Evolutionary conservation across 2,329 filamentous ascomycete genomes (phyloP), one percentile per base, ranked within the genome.

Genomic region (Diatrype stigma): DNA sequence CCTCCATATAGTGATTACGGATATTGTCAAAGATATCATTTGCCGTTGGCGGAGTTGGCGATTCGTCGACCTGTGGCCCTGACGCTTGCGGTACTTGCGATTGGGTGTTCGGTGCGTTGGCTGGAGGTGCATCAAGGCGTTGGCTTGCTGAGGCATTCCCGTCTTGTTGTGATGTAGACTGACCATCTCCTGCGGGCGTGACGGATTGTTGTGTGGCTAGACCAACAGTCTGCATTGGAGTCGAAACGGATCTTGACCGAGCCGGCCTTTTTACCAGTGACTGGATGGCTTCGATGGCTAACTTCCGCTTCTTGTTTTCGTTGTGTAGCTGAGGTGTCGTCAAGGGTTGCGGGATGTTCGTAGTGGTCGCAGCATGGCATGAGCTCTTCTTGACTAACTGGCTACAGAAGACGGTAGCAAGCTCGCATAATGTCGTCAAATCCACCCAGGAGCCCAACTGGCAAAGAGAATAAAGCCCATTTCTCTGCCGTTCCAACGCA

Each of bases 361-460:
- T 50, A 37, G 57, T 62, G 26, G 49, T 45, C 53, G 63, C 52
- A 17, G 63, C 52, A 17, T 57, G 57, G 46, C 67, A 54, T 8
- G 67, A 62, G 44, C 68, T 61, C 46, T 65, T 61, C 49, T 64
- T 65, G 35, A 66, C 53, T 42, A 68, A 50, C 23, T 64, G 59
- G 23, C 61, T 60, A 53, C 69, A 75, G 14, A 72, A 71, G 2
- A 72, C 75, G 0, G 78, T 80, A 37, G 82, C 80, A 37, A 73
- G 66, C 11, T 67, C 64, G 22, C 70, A 69, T 26, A 91, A 70
- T 6, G 74, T 70, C 34, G 78, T 74, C 47, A 86, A 63, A 54
- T 84, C 79, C 21, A 88, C 76, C 85, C 86, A 89, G 19, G 73
- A 67, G 2, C 82, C 85, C 42, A 94, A 71, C 60, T 80, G 84